Conservation (phyloP, 306 rosid species). For the Cicer arietinum region DNA sequence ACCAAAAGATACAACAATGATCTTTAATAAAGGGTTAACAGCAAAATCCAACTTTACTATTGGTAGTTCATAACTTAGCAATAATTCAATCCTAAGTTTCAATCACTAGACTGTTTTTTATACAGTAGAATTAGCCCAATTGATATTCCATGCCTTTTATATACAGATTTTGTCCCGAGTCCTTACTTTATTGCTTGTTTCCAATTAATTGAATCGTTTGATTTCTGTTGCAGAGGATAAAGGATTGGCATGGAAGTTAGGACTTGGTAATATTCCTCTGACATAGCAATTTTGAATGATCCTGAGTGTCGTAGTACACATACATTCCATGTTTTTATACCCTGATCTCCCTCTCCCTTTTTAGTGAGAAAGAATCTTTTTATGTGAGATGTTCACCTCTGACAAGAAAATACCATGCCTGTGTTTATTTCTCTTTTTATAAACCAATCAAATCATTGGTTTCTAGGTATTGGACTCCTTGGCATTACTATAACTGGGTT, state of each 20-base stretch:
- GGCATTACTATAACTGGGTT: slow-evolving; percentile 29
- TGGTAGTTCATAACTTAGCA: not conserved
- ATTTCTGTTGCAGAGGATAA: slow-evolving; percentile 26
- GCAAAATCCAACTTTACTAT: not conserved
- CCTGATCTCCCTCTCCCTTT: not conserved
- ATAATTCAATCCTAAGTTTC: not conserved
- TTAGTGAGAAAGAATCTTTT: not conserved
- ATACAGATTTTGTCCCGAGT: not conserved
- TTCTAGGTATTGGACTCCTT: slow-evolving; percentile 46
- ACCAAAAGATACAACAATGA: not conserved
- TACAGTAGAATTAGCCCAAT: not conserved
- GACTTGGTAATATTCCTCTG: slow-evolving; percentile 33
- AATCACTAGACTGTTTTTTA: not conserved
- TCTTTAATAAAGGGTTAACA: not conserved
- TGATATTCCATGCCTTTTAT: not conserved
- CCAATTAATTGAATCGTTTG: not conserved
- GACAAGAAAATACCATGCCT: not conserved
- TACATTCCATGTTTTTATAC: not conserved
- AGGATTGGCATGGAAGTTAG: slow-evolving; percentile 32
- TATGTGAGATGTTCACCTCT: not conserved
- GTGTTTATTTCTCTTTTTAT: not conserved
- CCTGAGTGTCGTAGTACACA: not conserved
- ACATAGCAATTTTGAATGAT: not conserved
- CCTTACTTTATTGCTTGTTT: not conserved
- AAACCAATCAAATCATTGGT: not conserved